phyloP scores from a whole-genome alignment of 208 protist genomes.

The Tritrichomonas musculus region DNA sequence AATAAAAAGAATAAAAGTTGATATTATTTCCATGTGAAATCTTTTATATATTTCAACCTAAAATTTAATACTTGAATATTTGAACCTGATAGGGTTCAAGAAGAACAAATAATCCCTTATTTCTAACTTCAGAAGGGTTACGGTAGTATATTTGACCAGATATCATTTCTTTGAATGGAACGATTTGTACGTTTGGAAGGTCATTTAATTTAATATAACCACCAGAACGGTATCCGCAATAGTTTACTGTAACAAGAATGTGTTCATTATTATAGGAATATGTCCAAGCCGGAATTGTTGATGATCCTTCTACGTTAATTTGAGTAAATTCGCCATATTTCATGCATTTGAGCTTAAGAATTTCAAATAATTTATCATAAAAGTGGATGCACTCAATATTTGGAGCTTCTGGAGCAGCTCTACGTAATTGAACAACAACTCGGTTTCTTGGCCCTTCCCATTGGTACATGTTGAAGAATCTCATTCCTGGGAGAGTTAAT shows the following conservation, averaged over 20 bases:
- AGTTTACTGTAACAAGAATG: background rate
- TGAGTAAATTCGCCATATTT: background rate
- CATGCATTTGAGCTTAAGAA: background rate
- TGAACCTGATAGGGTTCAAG: background rate
- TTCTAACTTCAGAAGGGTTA: background rate
- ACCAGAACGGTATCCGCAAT: background rate
- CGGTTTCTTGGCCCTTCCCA: conserved; percentile 8
- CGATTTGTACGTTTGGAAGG: background rate
- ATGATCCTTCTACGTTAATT: background rate
- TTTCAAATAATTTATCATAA: background rate
- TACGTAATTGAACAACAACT: conserved; percentile 33
- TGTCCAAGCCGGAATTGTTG: background rate
- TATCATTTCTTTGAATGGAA: background rate
- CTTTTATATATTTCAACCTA: too few relatives aligned
- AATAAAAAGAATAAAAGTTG: too few relatives aligned
- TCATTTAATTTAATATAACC: background rate
- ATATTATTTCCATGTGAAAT: too few relatives aligned
- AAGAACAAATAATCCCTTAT: background rate
- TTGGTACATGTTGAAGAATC: conserved; percentile 34
- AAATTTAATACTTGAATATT: conserved; percentile 6
- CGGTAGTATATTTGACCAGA: background rate
- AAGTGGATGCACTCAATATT: background rate
- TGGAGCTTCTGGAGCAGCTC: background rate
- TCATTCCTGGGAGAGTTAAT: conserved; percentile 36
- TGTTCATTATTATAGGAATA: background rate